These are phyloP conservation scores for Hypomontagnella submonticulosa DNA, from an alignment of 495 filamentous ascomycete species.

Conservation along the genomic window DNA sequence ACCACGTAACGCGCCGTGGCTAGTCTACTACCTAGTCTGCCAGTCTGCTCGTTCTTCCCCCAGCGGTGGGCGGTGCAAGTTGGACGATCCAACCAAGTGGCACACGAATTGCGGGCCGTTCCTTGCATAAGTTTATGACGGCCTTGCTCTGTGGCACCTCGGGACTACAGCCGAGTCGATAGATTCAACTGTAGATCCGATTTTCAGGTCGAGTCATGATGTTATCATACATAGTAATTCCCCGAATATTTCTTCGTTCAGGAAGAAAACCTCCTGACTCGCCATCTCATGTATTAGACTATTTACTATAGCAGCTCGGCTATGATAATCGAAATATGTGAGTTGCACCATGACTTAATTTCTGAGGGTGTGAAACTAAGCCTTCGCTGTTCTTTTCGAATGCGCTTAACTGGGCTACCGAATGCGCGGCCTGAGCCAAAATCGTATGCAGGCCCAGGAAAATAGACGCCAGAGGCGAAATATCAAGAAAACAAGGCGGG, in stretches of 20 bases:
- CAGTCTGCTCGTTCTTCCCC: too few relatives aligned
- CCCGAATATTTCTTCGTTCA: constrained; percentile 1
- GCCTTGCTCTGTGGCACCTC: constrained; percentile 21
- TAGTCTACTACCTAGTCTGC: too few relatives aligned
- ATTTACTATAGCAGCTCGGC: background rate
- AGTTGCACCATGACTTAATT: constrained; percentile 2
- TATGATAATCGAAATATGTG: background rate
- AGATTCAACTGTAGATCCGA: constrained; percentile 35
- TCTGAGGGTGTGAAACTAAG: constrained; percentile 14
- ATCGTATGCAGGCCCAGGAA: constrained; percentile 1
- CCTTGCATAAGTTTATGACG: constrained; percentile 41
- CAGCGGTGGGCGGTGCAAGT: constrained; percentile 13
- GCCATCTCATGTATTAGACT: constrained; percentile 1
- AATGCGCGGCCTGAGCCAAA: background rate
- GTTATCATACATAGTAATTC: constrained; percentile 31
- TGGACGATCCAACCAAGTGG: constrained; percentile 36
- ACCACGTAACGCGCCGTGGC: constrained; percentile 19
- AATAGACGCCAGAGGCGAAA: background rate
- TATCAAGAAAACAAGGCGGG: constrained; percentile 33
- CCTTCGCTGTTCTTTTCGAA: constrained; percentile 5
- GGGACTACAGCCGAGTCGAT: constrained; percentile 37
- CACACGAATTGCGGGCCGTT: constrained; percentile 44
- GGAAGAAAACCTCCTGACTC: constrained; percentile 14
- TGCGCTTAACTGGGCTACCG: too few relatives aligned
- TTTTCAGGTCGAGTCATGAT: constrained; percentile 41